Percentiles rank a stretch among this genome's conserved stretches.
Evolutionary conservation across 1,139 yeast genomes (phyloP).

Genomic region (Diutina ranongensis): DNA sequence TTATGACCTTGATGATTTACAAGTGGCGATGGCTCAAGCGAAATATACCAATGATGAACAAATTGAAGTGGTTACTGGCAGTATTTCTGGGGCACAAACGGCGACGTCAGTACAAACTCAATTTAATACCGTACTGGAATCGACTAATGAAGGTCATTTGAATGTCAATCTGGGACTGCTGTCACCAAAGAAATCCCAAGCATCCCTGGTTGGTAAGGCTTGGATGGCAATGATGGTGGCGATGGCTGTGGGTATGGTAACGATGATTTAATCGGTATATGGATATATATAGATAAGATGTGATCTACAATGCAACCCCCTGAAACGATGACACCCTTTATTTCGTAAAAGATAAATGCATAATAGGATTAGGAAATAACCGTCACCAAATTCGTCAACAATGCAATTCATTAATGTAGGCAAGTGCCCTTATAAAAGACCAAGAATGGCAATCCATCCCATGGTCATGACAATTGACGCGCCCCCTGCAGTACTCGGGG

Average conservation of each 20-base stretch:
- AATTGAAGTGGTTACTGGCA: background rate
- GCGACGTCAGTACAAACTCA: background rate
- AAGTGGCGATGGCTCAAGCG: slow-evolving; percentile 19
- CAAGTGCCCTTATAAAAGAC: background rate
- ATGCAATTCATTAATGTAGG: background rate
- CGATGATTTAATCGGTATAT: no score
- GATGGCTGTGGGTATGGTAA: no score
- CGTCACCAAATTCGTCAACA: no score
- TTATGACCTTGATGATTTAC: slow-evolving; percentile 18
- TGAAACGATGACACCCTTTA: no score
- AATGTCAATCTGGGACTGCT: background rate
- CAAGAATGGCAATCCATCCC: no score
- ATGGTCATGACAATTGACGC: background rate
- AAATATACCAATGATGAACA: slow-evolving; percentile 7
- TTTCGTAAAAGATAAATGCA: no score
- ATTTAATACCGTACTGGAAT: background rate
- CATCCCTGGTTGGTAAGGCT: background rate
- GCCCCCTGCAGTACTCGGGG: background rate
- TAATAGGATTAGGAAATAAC: no score
- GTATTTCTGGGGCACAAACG: background rate
- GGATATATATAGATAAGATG: no score
- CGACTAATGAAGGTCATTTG: background rate
- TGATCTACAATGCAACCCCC: no score
- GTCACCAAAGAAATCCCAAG: background rate
- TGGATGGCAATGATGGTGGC: background rate